phyloP scores from a whole-genome alignment of 192 early-diverging fungal species.

The Glomus cerebriforme region DNA sequence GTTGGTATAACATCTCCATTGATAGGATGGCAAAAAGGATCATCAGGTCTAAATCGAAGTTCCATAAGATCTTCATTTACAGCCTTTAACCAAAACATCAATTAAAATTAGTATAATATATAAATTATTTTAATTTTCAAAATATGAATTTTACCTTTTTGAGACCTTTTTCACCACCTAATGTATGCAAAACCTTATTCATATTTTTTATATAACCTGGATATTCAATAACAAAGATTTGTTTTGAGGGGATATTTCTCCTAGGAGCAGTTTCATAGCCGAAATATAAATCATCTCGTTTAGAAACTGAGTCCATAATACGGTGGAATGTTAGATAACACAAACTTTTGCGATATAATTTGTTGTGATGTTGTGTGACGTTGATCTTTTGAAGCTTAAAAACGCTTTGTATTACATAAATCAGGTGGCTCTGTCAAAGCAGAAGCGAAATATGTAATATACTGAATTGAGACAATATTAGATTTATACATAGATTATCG shows the following conservation, averaged over 20 bases:
- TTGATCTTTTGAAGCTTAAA: too few species aligned
- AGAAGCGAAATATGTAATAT: too few species aligned
- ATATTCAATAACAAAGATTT: conserved; percentile 59
- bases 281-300: background rate
- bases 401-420: too few species aligned
- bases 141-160: conserved; percentile 33
- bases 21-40: conserved; percentile 69
- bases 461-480: too few species aligned
- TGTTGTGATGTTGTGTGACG: too few species aligned
- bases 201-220: conserved; percentile 53
- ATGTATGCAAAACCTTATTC: conserved; percentile 44
- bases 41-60: conserved; percentile 52
- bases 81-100: conserved; percentile 35
- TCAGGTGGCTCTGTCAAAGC: too few species aligned
- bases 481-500: too few species aligned
- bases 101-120: too few species aligned
- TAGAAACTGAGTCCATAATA: background rate
- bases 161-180: conserved; percentile 52
- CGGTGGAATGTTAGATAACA: background rate
- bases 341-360: too few species aligned
- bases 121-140: background rate
- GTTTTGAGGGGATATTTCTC: background rate
- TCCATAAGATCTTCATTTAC: conserved; percentile 52
- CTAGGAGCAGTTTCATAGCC: background rate
- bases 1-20: conserved; percentile 59